Evolutionary conservation across 2,329 filamentous ascomycete species (phyloP), one percentile per base, ranked within the genome.

Genomic region (Diaporthe aspalathi): DNA sequence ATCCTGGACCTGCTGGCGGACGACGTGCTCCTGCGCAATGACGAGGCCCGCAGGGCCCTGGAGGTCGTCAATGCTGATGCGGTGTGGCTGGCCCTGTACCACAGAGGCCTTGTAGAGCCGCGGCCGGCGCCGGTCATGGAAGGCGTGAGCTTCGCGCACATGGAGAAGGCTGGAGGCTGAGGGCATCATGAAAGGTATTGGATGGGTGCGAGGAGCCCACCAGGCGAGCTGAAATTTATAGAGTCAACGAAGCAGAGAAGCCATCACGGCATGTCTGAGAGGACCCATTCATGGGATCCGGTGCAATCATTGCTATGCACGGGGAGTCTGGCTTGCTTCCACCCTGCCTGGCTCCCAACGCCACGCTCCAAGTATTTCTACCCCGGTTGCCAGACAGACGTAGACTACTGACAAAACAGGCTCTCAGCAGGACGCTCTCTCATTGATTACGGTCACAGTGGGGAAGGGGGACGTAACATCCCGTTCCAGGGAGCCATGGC

Each of bases 1-100:
- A 87, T 93, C 16, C 78, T 95, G 53, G 86, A 87, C 8, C 80
- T 95, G 67, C 79, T 96, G 32, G 84, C 80, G 3, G 86, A 86
- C 5, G 85, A 86, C 40, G 78, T 84, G 47, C 74, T 91, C 54
- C 80, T 84, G 63, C 80, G 78, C 43, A 82, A 85, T 35, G 68
- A 76, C 1, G 83, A 87, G 60, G 86, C 91, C 14, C 86, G 84
- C 60, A 80, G 82, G 43, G 89, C 88, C 14, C 80, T 96, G 56
- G 89, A 92, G 74, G 81, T 78, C 3, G 82, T 92, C 67, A 94
- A 95, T 79, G 83, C 86, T 1, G 93, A 96, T 83, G 91, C 92
- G 1, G 91, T 96, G 5, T 97, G 94, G 94, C 80, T 95, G 74
- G 83, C 84, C 50, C 80, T 88, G 76, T 87, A 88, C 70, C 82